These are phyloP conservation scores for Myriangium duriaei DNA, from an alignment of 2,329 filamentous ascomycete genomes.

Conservation along the genomic window DNA sequence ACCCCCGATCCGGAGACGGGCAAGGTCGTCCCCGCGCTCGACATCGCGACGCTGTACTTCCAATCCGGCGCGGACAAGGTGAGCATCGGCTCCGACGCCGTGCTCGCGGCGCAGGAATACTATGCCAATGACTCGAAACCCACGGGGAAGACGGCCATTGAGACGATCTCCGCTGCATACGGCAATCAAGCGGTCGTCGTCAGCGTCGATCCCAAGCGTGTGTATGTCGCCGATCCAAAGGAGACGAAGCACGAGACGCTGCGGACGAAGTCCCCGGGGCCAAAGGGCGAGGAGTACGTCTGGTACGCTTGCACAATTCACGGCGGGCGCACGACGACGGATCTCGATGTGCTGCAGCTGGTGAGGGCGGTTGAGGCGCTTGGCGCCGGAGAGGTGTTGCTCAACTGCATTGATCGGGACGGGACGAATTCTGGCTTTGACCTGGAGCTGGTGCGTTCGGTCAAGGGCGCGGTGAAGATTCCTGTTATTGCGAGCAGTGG, in stretches of 20 bases:
- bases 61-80: slow-evolving; percentile 95
- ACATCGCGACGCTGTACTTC: slow-evolving; percentile 96
- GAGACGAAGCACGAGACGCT: slow-evolving; percentile 66
- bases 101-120: slow-evolving; percentile 85
- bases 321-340: slow-evolving; percentile 84
- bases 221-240: slow-evolving; percentile 61
- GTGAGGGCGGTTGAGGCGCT: slow-evolving; percentile 85
- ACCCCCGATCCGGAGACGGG: slow-evolving; percentile 74
- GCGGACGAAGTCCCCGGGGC: slow-evolving; percentile 55
- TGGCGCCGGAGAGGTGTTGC: slow-evolving; percentile 84
- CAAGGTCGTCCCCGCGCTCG: slow-evolving; percentile 72
- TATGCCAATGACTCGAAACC: slow-evolving; percentile 57
- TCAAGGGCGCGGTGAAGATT: slow-evolving; percentile 77
- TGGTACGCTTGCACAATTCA: slow-evolving; percentile 99
- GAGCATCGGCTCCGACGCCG: slow-evolving; percentile 89
- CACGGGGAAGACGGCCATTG: slow-evolving; percentile 77
- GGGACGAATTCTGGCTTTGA: slow-evolving; percentile 93
- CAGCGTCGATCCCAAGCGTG: slow-evolving; percentile 81
- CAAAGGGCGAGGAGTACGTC: slow-evolving; percentile 66
- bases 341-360: slow-evolving; percentile 84
- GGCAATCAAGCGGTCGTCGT: slow-evolving; percentile 95
- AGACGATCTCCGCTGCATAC: slow-evolving; percentile 87
- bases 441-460: slow-evolving; percentile 75
- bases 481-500: slow-evolving; percentile 93
- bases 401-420: slow-evolving; percentile 97